Base-by-base conservation (phyloP, 2,329 filamentous ascomycete species). In the Ceratocystis cubensis region DNA sequence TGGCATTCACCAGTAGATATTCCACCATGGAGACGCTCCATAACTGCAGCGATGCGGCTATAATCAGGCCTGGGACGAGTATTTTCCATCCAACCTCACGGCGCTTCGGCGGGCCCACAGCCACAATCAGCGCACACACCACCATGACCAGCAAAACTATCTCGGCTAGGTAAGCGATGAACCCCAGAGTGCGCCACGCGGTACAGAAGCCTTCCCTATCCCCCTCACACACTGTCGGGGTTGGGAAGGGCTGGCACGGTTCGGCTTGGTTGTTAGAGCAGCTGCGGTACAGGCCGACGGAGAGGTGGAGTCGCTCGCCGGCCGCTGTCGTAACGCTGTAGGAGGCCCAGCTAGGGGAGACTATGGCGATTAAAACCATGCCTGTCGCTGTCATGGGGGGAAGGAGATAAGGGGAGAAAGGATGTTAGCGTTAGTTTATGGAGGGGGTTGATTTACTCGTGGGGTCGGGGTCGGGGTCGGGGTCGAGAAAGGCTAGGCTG, bases 161-260 rank as follows among this genome's bases (percentile, higher is more conserved):
- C 46, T 91, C 84, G 6, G 88, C 83, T 71, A 96, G 89, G 64
- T 87, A 89, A 78, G 96, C 91, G 70, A 96, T 77, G 76, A 96
- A 97, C 28, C 89, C 91, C 45, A 91, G 86, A 30, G 86, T 90
- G 68, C 89, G 84, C 93, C 93, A 99, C 82, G 95, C 88, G 71
- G 86, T 88, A 79, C 94, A 97, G 77, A 97, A 96, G 25, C 63
- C 65, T 22, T 64, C 63, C 20, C 28, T 56, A 64, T 84, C 82
- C 71, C 80, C 82, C 66, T 79, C 77, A 75, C 89, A 93, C 73
- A 90, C 86, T 66, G 83, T 79, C 65, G 82, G 77, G 70, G 81
- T 79, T 2, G 90, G 90, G 75, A 91, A 94, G 41, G 79, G 76
- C 28, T 73, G 71, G 67, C 76, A 78, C 28, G 76, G 67, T 41